Evolutionary conservation across 2,329 filamentous ascomycete genomes (phyloP).

Genomic region (Samsoniella hepiali): DNA sequence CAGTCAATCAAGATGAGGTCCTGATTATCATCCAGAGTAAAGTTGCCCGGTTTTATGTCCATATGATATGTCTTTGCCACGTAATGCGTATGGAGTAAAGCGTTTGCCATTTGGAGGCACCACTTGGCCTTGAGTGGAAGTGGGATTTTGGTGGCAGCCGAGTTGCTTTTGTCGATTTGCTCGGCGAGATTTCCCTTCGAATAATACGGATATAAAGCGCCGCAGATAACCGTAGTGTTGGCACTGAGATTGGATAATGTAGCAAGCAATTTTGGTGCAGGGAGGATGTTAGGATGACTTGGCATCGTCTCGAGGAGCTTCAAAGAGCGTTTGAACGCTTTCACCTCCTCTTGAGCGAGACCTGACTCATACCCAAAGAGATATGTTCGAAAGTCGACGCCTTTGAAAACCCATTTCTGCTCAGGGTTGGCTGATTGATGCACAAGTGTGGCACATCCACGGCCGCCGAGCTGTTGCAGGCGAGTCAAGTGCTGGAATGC

Average conservation of each 20-base stretch:
- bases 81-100: constrained; percentile 24
- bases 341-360: constrained; percentile 1
- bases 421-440: neutral
- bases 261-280: constrained; percentile 19
- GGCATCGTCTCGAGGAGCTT: constrained; percentile 23
- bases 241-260: neutral
- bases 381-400: constrained; percentile 20
- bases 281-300: constrained; percentile 24
- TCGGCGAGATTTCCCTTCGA: constrained; percentile 19
- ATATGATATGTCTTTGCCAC: constrained; percentile 28
- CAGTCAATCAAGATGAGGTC: constrained; percentile 26
- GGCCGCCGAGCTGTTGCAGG: neutral
- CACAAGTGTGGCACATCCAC: neutral
- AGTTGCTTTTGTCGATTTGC: constrained; percentile 21
- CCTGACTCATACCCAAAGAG: neutral
- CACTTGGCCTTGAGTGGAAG: constrained; percentile 23
- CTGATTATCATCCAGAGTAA: constrained; percentile 23
- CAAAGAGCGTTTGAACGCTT: constrained; percentile 14
- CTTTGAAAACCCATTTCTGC: constrained; percentile 21
- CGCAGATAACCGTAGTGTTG: constrained; percentile 7
- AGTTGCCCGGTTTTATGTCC: constrained; percentile 31
- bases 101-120: constrained; percentile 26
- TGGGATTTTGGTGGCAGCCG: constrained; percentile 17
- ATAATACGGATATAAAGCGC: constrained; percentile 22
- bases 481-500: neutral